Evolutionary conservation across 2,329 filamentous ascomycete genomes (phyloP), one percentile per base, ranked within the genome.

Genomic region (Sphaerostilbella broomeana): DNA sequence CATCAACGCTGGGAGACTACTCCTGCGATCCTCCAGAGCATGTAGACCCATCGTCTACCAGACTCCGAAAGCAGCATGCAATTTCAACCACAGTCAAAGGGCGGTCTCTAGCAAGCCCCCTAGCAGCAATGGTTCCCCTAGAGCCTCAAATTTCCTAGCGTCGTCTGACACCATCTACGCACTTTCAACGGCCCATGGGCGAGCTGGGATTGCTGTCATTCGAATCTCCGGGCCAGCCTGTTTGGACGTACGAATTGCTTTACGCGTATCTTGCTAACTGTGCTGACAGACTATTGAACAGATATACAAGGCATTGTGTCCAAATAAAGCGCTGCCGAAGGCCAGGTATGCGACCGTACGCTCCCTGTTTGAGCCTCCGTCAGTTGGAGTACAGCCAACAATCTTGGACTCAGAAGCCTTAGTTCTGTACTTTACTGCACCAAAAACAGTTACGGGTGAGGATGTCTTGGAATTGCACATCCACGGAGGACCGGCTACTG

Each of bases 391-490:
- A 17, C 40, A 41, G 15, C 21, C 53, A 13, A 61, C 83, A 66
- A 75, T 95, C 29, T 63, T 80, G 21, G 92, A 98, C 56, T 77
- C 87, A 0, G 77, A 80, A 35, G 85, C 92, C 1, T 62, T 97
- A 10, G 70, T 95, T 2, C 72, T 97, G 19, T 86, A 84, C 63
- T 95, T 97, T 49, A 84, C 86, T 0, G 72, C 68, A 0, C 89
- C 90, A 0, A 75, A 76, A 34, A 94, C 88, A 0, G 87, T 86
- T 7, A 98, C 92, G 0, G 92, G 92, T 20, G 89, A 97, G 58
- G 87, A 95, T 55, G 72, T 97, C 1, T 73, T 98, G 2, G 92
- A 98, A 59, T 64, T 98, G 5, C 92, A 98, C 53, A 75, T 95
- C n/a, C 92, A 98, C 55, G 92, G 92, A 19, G 90, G 92, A 0